phyloP scores from a whole-genome alignment of 768 basidiomycete genomes.

The Leccinum barrowsii region DNA sequence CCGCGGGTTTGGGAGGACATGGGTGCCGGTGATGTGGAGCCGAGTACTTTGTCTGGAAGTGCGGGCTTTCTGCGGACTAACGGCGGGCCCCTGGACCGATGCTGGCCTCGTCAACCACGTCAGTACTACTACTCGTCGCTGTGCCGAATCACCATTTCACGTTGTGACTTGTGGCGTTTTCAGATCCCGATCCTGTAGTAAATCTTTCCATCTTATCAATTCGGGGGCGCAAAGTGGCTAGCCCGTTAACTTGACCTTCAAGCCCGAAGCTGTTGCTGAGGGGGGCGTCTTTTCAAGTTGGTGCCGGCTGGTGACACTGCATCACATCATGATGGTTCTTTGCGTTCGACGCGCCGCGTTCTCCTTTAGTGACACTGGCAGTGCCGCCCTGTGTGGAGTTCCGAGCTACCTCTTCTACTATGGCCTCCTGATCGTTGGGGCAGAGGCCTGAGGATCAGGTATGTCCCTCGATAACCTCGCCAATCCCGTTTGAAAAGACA shows the following conservation, averaged over 20 bases:
- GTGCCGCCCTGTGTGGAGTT: neutral
- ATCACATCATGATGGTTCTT: neutral
- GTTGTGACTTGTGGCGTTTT: neutral
- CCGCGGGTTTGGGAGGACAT: too few relatives aligned
- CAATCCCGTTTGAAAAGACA: neutral
- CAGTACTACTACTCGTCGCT: too few relatives aligned
- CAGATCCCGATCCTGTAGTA: neutral
- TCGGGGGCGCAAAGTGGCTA: neutral
- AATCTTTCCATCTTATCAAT: neutral
- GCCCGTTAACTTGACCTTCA: neutral
- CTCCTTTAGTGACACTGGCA: neutral
- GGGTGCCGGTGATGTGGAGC: conserved; percentile 23
- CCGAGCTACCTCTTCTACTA: too few relatives aligned
- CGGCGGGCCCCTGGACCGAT: neutral
- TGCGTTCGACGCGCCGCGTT: neutral
- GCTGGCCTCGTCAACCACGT: neutral
- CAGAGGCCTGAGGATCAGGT: too few relatives aligned
- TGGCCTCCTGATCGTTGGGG: neutral
- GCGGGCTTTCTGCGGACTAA: neutral
- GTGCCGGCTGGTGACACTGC: too few relatives aligned
- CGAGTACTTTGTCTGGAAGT: too few relatives aligned
- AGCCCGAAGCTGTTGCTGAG: neutral
- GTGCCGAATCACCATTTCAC: too few relatives aligned
- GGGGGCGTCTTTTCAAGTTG: neutral
- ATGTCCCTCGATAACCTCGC: neutral